Conservation (phyloP, 192 early-diverging fungal species). For the Jimgerdemannia lactiflua region DNA sequence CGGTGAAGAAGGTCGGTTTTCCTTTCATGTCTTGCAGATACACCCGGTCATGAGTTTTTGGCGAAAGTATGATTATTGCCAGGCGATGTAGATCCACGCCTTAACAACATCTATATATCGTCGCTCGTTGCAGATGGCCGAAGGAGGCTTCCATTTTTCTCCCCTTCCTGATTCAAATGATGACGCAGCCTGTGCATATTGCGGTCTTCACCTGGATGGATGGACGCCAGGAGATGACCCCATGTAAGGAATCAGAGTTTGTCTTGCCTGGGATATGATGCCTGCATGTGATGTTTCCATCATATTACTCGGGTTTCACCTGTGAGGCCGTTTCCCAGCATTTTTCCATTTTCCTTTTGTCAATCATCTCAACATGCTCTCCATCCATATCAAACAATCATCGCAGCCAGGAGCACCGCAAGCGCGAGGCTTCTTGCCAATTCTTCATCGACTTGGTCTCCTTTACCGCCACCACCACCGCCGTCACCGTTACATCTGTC, state of each 20-base stretch:
- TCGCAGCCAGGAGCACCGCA: background rate
- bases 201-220: background rate
- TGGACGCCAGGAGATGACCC: background rate
- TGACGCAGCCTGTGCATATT: background rate
- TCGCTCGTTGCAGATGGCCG: background rate
- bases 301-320: too few relatives aligned
- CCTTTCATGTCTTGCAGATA: background rate
- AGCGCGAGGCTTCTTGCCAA: background rate
- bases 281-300: too few relatives aligned
- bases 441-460: background rate
- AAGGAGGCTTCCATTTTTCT: background rate
- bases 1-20: background rate
- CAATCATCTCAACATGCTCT: too few relatives aligned
- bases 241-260: background rate
- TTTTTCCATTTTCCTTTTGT: too few relatives aligned
- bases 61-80: too few relatives aligned
- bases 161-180: background rate
- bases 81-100: too few relatives aligned
- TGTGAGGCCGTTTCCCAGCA: too few relatives aligned
- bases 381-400: background rate
- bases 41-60: too few relatives aligned
- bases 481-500: background rate
- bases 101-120: background rate
- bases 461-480: background rate
- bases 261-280: too few relatives aligned